Base-by-base conservation (phyloP, 1,284 basidiomycete species). In the Cryptococcus sp. region DNA sequence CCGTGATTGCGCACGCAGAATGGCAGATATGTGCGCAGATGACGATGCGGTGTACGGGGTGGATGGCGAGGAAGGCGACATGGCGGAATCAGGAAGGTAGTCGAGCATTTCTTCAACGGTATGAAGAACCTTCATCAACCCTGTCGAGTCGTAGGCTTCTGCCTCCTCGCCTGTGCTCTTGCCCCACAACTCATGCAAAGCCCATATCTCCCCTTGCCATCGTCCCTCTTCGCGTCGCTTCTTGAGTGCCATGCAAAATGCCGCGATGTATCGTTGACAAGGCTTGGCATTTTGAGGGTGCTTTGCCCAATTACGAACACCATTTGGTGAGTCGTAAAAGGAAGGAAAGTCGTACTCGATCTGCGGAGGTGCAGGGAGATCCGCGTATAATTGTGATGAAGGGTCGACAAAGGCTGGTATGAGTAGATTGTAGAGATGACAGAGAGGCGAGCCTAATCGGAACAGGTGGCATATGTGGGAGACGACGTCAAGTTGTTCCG, bases 391-490 rank as follows among this genome's bases (percentile, higher is more conserved):
- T 54, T 83, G 79, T 57, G 80, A 74, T 17, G 70, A 62, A 47
- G 85, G 83, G 62, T 83, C 82, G 58, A 85, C 56, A 57, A 79
- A 84, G 11, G 83, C 76, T 57, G 84, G 82, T 30, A 89, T 89
- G 58, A 95, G 86, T 71, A 89, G 86, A 81, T 99, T 96, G 83
- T 91, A 95, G 68, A 99, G 88, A 80, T 89, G 93, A 81, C 93
- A 95, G 63, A 99, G 88, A 40, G 94, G 89, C 38, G 91, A 88
- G 61, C 96, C 95, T 46, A 94, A 85, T 40, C 92, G 88, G 79
- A 99, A 90, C 73, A 90, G 87, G 73, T 94, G 91, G 87, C 93
- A 94, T 51, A 97, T 86, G 78, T 94, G 91, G 45, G 90, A 88
- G 68, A 99, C 95, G 38, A 78, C 73, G 49, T 78, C 75, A 72